phyloP scores from a whole-genome alignment of 2,329 filamentous ascomycete genomes.

The Botrytis sinoallii region DNA sequence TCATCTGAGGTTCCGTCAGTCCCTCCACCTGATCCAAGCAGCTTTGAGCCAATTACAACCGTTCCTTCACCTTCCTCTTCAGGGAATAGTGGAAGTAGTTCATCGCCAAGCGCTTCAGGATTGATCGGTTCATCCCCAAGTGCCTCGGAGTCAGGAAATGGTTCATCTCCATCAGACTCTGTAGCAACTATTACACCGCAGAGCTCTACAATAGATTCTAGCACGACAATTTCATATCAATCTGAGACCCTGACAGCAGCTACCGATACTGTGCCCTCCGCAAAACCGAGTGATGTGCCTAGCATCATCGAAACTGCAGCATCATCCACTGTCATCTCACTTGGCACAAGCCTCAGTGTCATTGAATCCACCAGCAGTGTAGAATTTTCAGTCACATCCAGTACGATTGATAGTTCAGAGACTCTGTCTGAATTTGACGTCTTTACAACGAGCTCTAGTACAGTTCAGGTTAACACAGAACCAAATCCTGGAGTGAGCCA shows the following conservation, averaged over 20 bases:
- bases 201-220: not conserved
- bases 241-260: not conserved
- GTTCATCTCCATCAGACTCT: not conserved
- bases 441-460: not conserved
- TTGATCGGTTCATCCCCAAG: not conserved
- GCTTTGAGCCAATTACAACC: not conserved
- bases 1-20: not conserved
- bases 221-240: not conserved
- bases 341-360: not conserved
- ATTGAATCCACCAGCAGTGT: not conserved
- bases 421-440: not conserved
- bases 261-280: not conserved
- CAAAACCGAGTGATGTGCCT: not conserved
- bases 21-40: not conserved
- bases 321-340: not conserved
- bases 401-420: not conserved
- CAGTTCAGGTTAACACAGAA: not conserved
- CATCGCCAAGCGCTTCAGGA: not conserved
- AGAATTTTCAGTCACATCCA: not conserved
- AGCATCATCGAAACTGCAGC: not conserved
- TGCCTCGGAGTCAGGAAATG: not conserved
- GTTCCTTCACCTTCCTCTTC: not conserved
- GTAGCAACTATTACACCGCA: not conserved
- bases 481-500: not conserved
- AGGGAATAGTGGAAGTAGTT: not conserved